A percentile compares a stretch with the other conserved stretches of the same genome.
Conservation (phyloP, 1,139 yeast genomes). For the Magnusiomyces sp. region DNA sequence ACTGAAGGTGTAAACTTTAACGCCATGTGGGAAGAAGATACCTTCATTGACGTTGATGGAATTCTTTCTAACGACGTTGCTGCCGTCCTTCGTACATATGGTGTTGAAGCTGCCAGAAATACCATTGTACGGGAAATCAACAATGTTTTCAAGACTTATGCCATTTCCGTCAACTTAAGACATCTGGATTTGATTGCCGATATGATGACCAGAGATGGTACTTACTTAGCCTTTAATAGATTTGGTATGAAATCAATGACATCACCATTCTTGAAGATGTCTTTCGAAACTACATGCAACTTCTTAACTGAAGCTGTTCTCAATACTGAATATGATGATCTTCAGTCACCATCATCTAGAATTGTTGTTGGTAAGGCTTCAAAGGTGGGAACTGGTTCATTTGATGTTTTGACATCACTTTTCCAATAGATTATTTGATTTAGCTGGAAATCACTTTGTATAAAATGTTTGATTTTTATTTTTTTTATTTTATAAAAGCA, state of each 20-base stretch:
- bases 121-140: conserved; percentile 94
- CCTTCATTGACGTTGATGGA: conserved; percentile 78
- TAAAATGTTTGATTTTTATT: background rate
- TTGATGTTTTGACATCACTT: conserved; percentile 61
- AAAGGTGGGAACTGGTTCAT: conserved; percentile 92
- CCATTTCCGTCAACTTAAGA: conserved; percentile 85
- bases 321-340: conserved; percentile 80
- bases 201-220: conserved; percentile 98
- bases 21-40: conserved; percentile 98
- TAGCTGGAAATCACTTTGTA: background rate
- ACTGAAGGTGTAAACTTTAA: conserved; percentile 98
- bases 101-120: conserved; percentile 98
- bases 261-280: conserved; percentile 97
- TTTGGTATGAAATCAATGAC: conserved; percentile 96
- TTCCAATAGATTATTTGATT: too few species aligned
- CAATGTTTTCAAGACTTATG: conserved; percentile 93
- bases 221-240: conserved; percentile 92
- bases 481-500: background rate
- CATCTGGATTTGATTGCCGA: conserved; percentile 97
- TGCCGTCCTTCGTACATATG: conserved; percentile 84
- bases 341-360: conserved; percentile 92
- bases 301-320: conserved; percentile 94
- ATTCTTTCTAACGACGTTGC: conserved; percentile 89
- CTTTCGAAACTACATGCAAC: conserved; percentile 96
- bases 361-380: conserved; percentile 88